Evolutionary conservation across 2,329 filamentous ascomycete genomes (phyloP), one percentile per base, ranked within the genome.

Genomic region (Akanthomyces muscarius): DNA sequence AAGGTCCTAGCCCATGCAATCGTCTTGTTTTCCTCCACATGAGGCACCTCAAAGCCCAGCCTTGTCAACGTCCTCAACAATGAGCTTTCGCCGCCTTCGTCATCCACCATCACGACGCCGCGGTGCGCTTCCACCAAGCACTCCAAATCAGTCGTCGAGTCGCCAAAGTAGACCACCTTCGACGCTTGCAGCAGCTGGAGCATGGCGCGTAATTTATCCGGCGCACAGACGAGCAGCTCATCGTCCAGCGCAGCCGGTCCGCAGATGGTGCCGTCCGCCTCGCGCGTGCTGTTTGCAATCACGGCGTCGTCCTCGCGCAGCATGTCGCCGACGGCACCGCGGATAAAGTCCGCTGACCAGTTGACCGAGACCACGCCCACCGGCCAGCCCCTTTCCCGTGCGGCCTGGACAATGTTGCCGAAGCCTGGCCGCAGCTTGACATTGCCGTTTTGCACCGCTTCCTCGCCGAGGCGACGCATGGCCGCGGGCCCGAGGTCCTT

Each of bases 131-230:
- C 69, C 4, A 84, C 66, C 44, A 86, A 71, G 64, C 83, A 86
- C 68, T 81, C 78, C 62, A 86, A 71, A 69, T 86, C 84, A 1
- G 83, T 86, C 2, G 77, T 77, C 33, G 83, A 85, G 69, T 86
- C 84, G 8, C 84, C 84, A 69, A 85, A 79, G 72, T 86, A 86
- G n/a, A 83, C 69, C n/a, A 75, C 68, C 62, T 66, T 62, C 1
- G 18, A 63, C 66, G 5, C 14, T 8, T 54, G 53, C n/a, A 68
- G 61, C 61, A 66, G 7, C 38, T 71, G 67, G n/a, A 69, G 61
- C 63, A 83, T 68, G 3, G 75, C 79, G 13, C 73, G 70, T 21
- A 78, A 67, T 72, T 85, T 85, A 69, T 84, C 81, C 7, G 69
- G 62, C 2, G 77, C 78, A 42, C 80, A 81, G 25, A 70, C 73